A percentile compares a stretch with the other conserved stretches of the same genome.
Evolutionary conservation across 2,329 filamentous ascomycete genomes (phyloP).

Genomic region (Aureobasidium sp.): DNA sequence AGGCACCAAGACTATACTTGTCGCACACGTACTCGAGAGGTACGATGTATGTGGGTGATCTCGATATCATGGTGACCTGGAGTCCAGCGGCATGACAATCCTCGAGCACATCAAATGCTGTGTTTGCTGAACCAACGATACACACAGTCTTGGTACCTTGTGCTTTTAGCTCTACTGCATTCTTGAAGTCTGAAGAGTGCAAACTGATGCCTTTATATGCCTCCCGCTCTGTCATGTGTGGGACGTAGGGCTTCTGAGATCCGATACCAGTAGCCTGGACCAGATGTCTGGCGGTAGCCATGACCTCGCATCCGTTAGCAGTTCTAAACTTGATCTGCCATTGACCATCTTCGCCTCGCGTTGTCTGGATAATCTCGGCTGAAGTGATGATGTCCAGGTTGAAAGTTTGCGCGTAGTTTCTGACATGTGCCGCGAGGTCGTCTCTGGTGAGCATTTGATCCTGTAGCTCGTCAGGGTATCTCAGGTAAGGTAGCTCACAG

Average conservation of each 20-base stretch:
- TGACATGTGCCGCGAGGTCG: slow-evolving; percentile 14
- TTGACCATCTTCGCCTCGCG: background rate
- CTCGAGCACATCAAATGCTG: slow-evolving; percentile 33
- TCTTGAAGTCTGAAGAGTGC: background rate
- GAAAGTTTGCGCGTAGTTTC: background rate
- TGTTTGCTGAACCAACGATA: slow-evolving; percentile 34
- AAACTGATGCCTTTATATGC: background rate
- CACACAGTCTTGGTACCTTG: background rate
- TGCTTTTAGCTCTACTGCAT: background rate
- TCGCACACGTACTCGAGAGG: background rate
- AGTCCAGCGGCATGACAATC: slow-evolving; percentile 20
- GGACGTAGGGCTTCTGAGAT: background rate
- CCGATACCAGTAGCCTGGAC: background rate
- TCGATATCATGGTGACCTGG: background rate
- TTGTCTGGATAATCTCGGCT: background rate
- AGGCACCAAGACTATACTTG: background rate
- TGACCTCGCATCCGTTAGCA: background rate
- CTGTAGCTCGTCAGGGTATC: slow-evolving; percentile 6
- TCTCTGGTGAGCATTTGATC: slow-evolving; percentile 17
- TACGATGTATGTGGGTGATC: background rate
- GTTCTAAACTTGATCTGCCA: background rate
- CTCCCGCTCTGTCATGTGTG: background rate
- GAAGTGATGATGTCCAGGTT: background rate
- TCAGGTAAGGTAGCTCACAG: background rate
- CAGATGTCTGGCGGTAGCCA: background rate